phyloP scores from a whole-genome alignment of 176 grass and related monocot genomes.

The Poa annua region DNA sequence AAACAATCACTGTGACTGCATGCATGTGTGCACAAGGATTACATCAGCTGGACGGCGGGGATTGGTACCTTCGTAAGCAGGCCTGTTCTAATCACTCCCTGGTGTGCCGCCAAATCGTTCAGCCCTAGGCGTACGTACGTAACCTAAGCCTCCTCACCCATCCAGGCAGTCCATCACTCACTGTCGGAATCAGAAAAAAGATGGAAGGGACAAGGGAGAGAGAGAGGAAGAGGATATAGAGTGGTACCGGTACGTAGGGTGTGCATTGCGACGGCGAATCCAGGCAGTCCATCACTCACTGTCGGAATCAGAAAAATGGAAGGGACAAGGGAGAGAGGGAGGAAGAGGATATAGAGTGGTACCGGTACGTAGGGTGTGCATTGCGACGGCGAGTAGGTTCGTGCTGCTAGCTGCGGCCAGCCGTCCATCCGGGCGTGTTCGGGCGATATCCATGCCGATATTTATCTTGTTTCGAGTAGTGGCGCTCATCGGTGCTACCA shows the following conservation, averaged over 20 bases:
- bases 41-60: neutral
- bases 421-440: neutral
- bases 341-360: neutral
- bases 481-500: slow-evolving; percentile 8
- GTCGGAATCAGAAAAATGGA: neutral
- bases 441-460: neutral
- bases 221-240: neutral
- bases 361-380: neutral
- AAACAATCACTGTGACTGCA: neutral
- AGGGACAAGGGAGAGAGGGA: neutral
- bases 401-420: neutral
- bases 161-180: neutral
- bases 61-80: neutral
- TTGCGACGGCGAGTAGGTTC: slow-evolving; percentile 15
- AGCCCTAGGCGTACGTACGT: neutral
- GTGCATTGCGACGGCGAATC: neutral
- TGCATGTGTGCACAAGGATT: neutral
- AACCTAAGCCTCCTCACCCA: neutral
- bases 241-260: neutral
- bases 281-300: neutral
- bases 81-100: neutral
- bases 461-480: neutral
- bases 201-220: neutral
- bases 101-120: neutral
- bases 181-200: neutral